phyloP scores from a whole-genome alignment of 345 rosid genomes.

The Sapria himalayana region DNA sequence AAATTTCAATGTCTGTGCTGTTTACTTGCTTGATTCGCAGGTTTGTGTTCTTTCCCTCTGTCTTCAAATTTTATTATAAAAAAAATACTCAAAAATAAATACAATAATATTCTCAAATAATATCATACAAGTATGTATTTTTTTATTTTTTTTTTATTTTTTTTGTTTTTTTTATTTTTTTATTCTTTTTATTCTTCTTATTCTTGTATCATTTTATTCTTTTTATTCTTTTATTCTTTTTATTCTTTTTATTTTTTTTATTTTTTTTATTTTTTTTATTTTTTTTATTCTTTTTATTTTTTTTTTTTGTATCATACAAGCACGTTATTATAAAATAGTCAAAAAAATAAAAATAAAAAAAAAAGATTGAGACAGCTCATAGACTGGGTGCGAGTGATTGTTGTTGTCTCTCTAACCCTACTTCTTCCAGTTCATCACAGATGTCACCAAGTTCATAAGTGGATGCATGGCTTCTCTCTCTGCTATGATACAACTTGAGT shows the following conservation, averaged over 20 bases:
- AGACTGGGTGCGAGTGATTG: too few relatives aligned
- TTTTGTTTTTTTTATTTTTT: too few relatives aligned
- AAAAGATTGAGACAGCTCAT: too few relatives aligned
- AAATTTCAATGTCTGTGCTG: conserved; percentile 66
- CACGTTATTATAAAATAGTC: too few relatives aligned
- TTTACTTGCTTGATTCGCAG: conserved; percentile 87
- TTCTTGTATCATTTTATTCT: too few relatives aligned
- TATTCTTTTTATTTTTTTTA: not conserved
- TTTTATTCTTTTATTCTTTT: not conserved
- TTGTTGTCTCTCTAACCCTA: too few relatives aligned
- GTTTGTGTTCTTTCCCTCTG: conserved; percentile 17
- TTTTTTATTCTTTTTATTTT: not conserved
- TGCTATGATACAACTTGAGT: conserved; percentile 83
- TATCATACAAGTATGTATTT: too few relatives aligned
- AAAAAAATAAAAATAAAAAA: too few relatives aligned
- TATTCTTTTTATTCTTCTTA: too few relatives aligned
- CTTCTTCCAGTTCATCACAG: conserved; percentile 46
- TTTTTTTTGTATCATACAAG: conserved; percentile 10
- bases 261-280: conserved; percentile 2
- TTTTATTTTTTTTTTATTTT: too few relatives aligned
- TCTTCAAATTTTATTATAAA: not conserved
- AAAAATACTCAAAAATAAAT: too few relatives aligned
- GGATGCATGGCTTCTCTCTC: conserved; percentile 96
- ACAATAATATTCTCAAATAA: too few relatives aligned
- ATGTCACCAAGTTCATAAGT: conserved; percentile 79